These are phyloP conservation scores for Paramecium biaurelia DNA, from an alignment of 73 alveolate species.

Conservation along the genomic window DNA sequence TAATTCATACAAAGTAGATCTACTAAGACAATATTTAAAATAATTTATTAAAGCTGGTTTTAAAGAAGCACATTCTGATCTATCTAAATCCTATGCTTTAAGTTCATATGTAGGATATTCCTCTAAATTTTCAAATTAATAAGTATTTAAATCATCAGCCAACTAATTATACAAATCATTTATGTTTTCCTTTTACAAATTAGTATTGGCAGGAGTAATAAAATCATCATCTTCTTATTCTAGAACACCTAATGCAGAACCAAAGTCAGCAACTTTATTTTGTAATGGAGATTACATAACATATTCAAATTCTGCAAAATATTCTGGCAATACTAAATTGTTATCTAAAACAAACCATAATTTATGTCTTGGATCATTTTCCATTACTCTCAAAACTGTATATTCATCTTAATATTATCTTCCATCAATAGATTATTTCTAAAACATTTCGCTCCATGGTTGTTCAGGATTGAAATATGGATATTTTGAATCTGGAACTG, in stretches of 20 bases:
- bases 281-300: conserved; percentile 36
- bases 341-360: conserved; percentile 88
- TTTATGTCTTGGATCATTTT: conserved; percentile 72
- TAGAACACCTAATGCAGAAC: conserved; percentile 50
- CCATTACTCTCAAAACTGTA: conserved; percentile 76
- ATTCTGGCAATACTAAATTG: conserved; percentile 85
- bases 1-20: conserved; percentile 57
- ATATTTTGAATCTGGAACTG: conserved; percentile 69
- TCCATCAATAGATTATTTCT: conserved; percentile 69
- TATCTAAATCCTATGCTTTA: conserved; percentile 74
- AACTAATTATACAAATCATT: conserved; percentile 41
- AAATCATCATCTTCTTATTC: conserved; percentile 61
- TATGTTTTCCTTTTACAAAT: neutral
- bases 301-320: conserved; percentile 87
- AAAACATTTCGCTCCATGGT: conserved; percentile 74
- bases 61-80: conserved; percentile 75
- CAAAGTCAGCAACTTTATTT: conserved; percentile 62
- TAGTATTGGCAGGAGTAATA: conserved; percentile 46
- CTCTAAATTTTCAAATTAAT: conserved; percentile 62
- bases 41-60: conserved; percentile 66
- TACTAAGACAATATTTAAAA: conserved; percentile 65
- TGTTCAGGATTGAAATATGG: conserved; percentile 68
- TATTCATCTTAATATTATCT: conserved; percentile 57
- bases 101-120: conserved; percentile 65
- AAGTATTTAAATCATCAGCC: conserved; percentile 55